Conservation (phyloP, 768 basidiomycete genomes). For the Plicaturopsis crispa region DNA sequence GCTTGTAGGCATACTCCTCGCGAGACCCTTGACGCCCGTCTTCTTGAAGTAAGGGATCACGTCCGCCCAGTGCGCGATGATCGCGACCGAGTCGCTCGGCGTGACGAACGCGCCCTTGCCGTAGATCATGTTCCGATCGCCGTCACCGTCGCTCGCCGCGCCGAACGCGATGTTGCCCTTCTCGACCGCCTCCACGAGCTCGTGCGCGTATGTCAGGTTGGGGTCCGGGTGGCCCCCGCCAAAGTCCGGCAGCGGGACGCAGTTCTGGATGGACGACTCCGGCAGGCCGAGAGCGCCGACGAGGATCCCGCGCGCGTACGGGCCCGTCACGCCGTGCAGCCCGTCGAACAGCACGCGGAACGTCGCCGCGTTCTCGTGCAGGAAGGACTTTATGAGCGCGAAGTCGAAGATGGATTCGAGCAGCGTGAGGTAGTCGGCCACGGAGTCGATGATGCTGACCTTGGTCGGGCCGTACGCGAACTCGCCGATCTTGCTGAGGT, state of each 20-base stretch:
- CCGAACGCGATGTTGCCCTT: constrained; percentile 81
- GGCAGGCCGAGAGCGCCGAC: constrained; percentile 77
- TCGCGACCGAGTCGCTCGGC: constrained; percentile 94
- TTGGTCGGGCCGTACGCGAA: constrained; percentile 74
- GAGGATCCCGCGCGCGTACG: constrained; percentile 87
- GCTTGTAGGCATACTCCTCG: constrained; percentile 95
- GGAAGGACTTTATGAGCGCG: constrained; percentile 82
- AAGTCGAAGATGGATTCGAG: constrained; percentile 94
- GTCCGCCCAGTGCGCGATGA: constrained; percentile 97
- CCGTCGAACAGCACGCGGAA: constrained; percentile 94
- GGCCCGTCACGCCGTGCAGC: constrained; percentile 93
- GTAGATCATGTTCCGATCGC: constrained; percentile 99
- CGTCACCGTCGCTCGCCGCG: constrained; percentile 95
- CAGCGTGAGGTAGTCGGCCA: constrained; percentile 78
- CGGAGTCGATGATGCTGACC: constrained; percentile 92
- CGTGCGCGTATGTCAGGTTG: constrained; percentile 94
- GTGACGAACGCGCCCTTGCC: constrained; percentile 97
- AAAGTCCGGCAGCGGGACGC: constrained; percentile 87
- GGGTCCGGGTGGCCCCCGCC: constrained; percentile 98
- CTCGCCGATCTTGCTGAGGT: constrained; percentile 78
- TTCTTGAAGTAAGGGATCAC: constrained; percentile 86
- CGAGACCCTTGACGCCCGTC: constrained; percentile 85
- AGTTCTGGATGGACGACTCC: constrained; percentile 81
- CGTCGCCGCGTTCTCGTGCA: constrained; percentile 55
- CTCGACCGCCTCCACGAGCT: constrained; percentile 90